Conservation (phyloP, 1,139 yeast species). For the Lodderomyces orthopsilosis region DNA sequence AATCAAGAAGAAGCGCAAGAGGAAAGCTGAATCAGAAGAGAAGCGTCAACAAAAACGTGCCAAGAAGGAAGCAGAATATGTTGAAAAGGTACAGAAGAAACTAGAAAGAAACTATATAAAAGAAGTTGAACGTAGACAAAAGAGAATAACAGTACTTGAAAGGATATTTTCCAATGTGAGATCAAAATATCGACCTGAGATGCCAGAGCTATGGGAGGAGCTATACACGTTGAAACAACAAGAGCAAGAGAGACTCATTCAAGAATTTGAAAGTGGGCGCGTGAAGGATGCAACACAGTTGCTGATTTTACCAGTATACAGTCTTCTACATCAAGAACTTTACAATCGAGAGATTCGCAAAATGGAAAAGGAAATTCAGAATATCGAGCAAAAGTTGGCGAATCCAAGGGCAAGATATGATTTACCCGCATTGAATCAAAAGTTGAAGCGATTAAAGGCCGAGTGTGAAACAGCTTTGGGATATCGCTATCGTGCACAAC, state of each 20-base stretch:
- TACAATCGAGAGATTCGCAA: neutral
- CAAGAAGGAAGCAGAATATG: neutral
- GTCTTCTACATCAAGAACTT: neutral
- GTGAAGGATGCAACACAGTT: neutral
- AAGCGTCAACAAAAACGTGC: neutral
- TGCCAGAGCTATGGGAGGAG: neutral
- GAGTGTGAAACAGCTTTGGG: neutral
- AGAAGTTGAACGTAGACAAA: neutral
- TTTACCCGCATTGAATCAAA: neutral
- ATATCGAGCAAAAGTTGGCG: neutral
- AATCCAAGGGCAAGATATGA: neutral
- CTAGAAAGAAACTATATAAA: neutral
- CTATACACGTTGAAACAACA: neutral
- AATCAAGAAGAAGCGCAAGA: neutral
- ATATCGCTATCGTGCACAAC: neutral
- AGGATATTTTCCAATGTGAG: neutral
- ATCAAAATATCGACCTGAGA: neutral
- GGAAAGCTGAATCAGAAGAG: neutral
- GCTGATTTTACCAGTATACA: neutral
- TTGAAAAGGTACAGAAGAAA: neutral
- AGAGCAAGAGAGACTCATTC: neutral
- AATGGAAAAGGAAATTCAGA: neutral
- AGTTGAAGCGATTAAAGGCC: neutral
- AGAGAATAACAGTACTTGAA: neutral
- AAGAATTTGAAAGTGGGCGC: neutral